phyloP scores from a whole-genome alignment of 2,329 filamentous ascomycete genomes.

The Calonectria naviculata region DNA sequence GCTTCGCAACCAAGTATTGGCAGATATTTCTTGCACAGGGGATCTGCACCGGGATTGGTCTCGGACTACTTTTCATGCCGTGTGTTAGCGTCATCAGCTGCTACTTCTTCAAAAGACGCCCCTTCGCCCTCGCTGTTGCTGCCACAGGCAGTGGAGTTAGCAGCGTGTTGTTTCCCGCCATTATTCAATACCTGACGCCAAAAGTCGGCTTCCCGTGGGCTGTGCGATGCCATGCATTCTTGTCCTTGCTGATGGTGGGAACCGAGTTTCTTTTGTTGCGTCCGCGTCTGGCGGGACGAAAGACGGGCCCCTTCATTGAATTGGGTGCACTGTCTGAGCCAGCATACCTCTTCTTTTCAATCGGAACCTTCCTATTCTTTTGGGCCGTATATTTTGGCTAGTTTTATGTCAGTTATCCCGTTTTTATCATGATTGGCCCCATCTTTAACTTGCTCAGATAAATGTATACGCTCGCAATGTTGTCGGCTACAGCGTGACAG shows the following conservation, averaged over 20 bases:
- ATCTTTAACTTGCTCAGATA: not conserved
- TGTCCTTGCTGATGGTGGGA: not conserved
- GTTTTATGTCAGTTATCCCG: not conserved
- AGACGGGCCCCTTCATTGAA: not conserved
- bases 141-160: constrained; percentile 66
- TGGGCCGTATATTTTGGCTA: not conserved
- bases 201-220: constrained; percentile 6
- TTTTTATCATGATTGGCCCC: not conserved
- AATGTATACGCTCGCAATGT: not conserved
- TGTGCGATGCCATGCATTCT: not conserved
- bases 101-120: constrained; percentile 65
- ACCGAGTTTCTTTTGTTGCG: not conserved
- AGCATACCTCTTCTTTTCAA: not conserved
- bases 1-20: constrained; percentile 53
- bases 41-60: constrained; percentile 57
- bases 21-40: constrained; percentile 62
- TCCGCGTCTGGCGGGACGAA: not conserved
- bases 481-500: not conserved
- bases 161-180: constrained; percentile 63
- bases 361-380: not conserved
- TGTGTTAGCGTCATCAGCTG: constrained; percentile 67
- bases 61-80: constrained; percentile 65
- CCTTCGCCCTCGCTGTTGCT: constrained; percentile 66
- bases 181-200: constrained; percentile 61
- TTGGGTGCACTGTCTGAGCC: not conserved